Conservation (phyloP, 2,329 filamentous ascomycete species). For the Botrytis porri region DNA sequence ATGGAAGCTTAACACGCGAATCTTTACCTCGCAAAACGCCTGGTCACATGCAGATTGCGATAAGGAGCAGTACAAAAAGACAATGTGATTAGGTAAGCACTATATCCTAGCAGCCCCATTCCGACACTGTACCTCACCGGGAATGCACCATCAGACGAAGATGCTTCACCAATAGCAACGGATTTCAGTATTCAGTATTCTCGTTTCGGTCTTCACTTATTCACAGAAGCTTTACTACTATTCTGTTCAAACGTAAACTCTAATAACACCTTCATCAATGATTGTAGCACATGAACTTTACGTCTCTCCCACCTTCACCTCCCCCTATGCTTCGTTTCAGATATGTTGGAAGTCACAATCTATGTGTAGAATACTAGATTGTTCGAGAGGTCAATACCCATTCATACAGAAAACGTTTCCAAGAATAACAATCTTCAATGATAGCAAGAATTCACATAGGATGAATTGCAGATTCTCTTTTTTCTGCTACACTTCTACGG, state of each 20-base stretch:
- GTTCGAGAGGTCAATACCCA: neutral
- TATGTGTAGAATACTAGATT: too few species aligned
- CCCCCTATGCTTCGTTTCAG: too few species aligned
- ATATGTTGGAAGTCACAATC: neutral
- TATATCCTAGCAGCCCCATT: rapidly evolving
- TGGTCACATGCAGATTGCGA: conserved; percentile 12
- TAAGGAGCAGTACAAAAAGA: neutral
- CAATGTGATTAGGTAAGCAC: neutral
- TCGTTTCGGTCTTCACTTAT: rapidly evolving
- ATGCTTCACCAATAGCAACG: neutral
- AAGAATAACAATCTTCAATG: neutral
- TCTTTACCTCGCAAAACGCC: neutral
- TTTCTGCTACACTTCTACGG: too few species aligned
- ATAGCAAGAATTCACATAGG: too few species aligned
- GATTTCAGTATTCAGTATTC: neutral
- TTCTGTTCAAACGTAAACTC: neutral
- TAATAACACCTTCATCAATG: too few species aligned
- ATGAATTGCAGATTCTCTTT: too few species aligned
- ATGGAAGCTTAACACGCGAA: conserved; percentile 3
- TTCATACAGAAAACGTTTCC: rapidly evolving
- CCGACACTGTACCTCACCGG: neutral
- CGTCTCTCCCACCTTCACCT: neutral
- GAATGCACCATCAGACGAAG: rapidly evolving
- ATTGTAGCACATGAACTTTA: neutral
- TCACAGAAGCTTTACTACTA: rapidly evolving